Base-by-base conservation (phyloP, 306 rosid species). In the Parietaria judaica region DNA sequence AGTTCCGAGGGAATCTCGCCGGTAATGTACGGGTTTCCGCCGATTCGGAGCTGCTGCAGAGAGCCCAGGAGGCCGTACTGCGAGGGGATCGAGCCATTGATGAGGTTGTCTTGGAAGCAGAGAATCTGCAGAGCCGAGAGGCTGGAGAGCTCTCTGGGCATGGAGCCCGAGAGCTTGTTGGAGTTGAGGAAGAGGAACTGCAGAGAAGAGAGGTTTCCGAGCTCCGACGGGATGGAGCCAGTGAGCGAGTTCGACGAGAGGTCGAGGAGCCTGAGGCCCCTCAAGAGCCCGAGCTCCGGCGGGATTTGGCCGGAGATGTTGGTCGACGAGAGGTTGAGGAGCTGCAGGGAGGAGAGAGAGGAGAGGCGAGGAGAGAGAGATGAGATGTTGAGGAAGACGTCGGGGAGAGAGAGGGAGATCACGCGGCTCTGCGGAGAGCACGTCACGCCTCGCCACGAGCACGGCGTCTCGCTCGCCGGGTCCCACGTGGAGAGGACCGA, bases 361-460 rank as follows among this genome's bases (percentile, higher is more conserved):
- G 94, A 86, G 6, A 88, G 85, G 69, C 72, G 84, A 14, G 85
- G 66, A 48, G 97, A 95, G 11, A 94, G 46, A 65, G 72, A 79
- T 9, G 99, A 82, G 39, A 94, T 79, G 58, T 94, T 88, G 46
- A 88, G 88, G 59, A 86, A 88, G 58, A 78, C 71, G 49, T 88
- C 83, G 7, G 97, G 97, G 6, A 94, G 78, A 67, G 87, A 82
- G 17, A 88, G 76, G 1, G 95, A 88, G 64, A 86, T 94, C 36
- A 94, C 97, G 78, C 95, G 84, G 60, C 76, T 76, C 66, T 86
- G 95, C 14, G 97, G 89, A 12, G 96, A 88, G 60, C 99, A 94
- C 23, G 91, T 78, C 36, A 94, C 67, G 13, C 97, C 99, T 34
- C 72, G 70, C 99, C 99, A 94, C 62, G 94, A 81, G 80, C 99